Conservation (phyloP, 108 stramenopile genomes). For the Cyclotella sp. region DNA sequence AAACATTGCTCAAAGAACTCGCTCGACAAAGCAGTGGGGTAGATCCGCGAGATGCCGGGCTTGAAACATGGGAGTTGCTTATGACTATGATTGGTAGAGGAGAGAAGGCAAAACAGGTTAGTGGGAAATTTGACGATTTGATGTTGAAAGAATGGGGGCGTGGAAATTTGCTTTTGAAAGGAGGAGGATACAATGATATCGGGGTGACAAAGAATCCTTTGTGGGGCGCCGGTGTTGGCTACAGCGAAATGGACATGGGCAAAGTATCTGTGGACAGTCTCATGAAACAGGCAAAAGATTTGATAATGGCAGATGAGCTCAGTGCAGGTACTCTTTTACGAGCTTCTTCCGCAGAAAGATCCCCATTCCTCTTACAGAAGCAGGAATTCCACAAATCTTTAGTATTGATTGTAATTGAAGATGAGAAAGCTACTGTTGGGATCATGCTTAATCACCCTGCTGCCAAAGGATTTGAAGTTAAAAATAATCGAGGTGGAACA, state of each 20-base stretch:
- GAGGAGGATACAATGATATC: constrained; percentile 31
- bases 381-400: constrained; percentile 84
- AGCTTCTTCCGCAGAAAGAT: constrained; percentile 61
- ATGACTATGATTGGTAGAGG: constrained; percentile 75
- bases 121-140: constrained; percentile 72
- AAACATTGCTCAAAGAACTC: constrained; percentile 69
- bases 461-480: constrained; percentile 62
- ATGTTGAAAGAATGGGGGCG: constrained; percentile 86
- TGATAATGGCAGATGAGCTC: constrained; percentile 17
- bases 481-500: constrained; percentile 27
- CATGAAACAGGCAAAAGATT: constrained; percentile 30
- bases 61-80: constrained; percentile 69
- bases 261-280: constrained; percentile 35
- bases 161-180: constrained; percentile 63
- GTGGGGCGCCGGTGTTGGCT: constrained; percentile 20
- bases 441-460: constrained; percentile 80
- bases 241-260: constrained; percentile 2
- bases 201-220: constrained; percentile 23
- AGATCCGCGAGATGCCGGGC: constrained; percentile 69
- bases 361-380: constrained; percentile 75
- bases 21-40: constrained; percentile 54
- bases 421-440: constrained; percentile 66
- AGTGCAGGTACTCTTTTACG: constrained; percentile 60
- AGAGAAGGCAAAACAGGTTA: constrained; percentile 52
- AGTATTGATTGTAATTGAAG: constrained; percentile 66